Base-by-base conservation (phyloP, 148 eudicot genomes). In the Pouteria glomerata region DNA sequence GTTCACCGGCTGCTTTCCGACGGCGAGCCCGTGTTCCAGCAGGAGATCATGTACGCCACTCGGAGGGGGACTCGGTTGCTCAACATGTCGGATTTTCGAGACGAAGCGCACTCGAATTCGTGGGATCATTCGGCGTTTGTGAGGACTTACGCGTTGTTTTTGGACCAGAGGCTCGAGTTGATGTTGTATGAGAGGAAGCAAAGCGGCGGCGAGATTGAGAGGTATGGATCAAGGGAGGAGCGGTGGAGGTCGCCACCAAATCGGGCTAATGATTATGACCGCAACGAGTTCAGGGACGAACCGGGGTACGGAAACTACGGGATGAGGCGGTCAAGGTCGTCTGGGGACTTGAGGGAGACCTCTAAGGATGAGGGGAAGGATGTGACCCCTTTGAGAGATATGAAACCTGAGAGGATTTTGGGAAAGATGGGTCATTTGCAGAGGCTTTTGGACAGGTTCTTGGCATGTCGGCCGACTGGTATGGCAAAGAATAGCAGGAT, bases 121-220 rank as follows among this genome's bases (percentile, higher is more conserved):
- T 93, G 97, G 97, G 98, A 93, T 61, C 92, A 90, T 64, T 90
- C 98, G 2, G 92, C 83, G 8, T 93, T 90, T 68, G 98, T 93
- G 63, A 82, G 94, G 85, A 82, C 94, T n/a, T 93, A 84, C 52
- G 98, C 97, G 0, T 35, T 90, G 82, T 93, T 83, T 68, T 63
- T 93, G 69, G 98, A 93, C 80, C 95, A 90, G 86, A 90, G 73
- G 75, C 79, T 90, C 68, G 98, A 93, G 73, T 24, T 88, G 73
- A 79, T 93, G 82, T 76, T 83, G 74, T 90, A 80, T 48, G 98
- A 90, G 79, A 84, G 84, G 85, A 93, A 88, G 72, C 82, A 79
- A 61, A 76, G 74, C 15, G 84, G 85, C 2, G 74, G 69, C 62
- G 92, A 86, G 66, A 72, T 78, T 4, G 89, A 86, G 73, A 84